Evolutionary conservation across 148 eudicot species (phyloP), one percentile per base, ranked within the genome.

Genomic region (Gaultheria prostrata): DNA sequence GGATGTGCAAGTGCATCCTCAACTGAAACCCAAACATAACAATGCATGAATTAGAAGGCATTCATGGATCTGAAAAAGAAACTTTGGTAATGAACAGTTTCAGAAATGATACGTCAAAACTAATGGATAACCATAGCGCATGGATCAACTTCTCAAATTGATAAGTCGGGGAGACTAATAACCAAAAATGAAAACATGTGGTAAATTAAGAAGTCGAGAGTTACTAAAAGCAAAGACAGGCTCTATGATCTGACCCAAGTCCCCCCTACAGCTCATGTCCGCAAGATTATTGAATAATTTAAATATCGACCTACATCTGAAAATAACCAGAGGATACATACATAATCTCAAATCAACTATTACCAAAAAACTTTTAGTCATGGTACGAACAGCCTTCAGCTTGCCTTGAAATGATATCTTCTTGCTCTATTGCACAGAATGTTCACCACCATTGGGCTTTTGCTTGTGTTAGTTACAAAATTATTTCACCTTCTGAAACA

Each of bases 1-100:
- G 92, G 98, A 86, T 95, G 98, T 49, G 98, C 98, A 33, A 95
- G 90, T 4, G 98, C 98, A 46, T 90, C 97, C 88, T 95, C 98
- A 77, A 95, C 98, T 95, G 97, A 84, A 88, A 89, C 18, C 76
- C 43, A 12, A 30, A 39, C 4, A 54, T 15, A 49, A 20, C 32
- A 53, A 30, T 7, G 5, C 32, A 70, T 10, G 28, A 49, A 71
- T 24, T 28, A 8, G 1, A 48, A 80, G 39, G 32, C 46, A 51
- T 50, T 20, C 5, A 74, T 43, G 7, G 28, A 43, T 43, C 49
- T 45, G 12, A 24, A 43, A 72, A 43, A 2, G 26, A 74, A 43
- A 43, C 28, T 73, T 73, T 20, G 24, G 49, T 18, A 72, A 39
- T 18, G n/a, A 18, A 18, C 4, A 39, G 24, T 49, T 72, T 17